Conservation (phyloP, 1,284 basidiomycete genomes). For the Polyporus tsugae region DNA sequence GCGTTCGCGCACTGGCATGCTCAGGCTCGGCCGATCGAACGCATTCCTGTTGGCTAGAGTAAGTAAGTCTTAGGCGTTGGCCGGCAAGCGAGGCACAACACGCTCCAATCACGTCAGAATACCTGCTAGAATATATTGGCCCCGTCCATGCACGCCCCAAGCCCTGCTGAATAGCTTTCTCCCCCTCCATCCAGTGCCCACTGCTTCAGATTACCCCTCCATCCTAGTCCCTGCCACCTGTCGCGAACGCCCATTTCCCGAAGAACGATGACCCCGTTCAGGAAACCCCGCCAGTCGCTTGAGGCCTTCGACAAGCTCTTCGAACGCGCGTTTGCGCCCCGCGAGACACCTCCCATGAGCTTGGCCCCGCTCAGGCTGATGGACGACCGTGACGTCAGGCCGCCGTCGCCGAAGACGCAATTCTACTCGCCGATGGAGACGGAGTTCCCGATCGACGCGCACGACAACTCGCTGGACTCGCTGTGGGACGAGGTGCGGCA, state of each 20-base stretch:
- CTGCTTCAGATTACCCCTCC: not conserved
- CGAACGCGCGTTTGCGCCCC: conserved; percentile 35
- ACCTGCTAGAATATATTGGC: conserved; percentile 23
- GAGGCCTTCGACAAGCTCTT: conserved; percentile 35
- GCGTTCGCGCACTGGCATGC: conserved; percentile 13
- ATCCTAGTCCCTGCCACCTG: not conserved
- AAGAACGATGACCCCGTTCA: conserved; percentile 20
- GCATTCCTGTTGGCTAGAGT: conserved; percentile 8
- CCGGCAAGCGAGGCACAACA: conserved; percentile 23
- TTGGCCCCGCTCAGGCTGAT: conserved; percentile 17
- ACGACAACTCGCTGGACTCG: conserved; percentile 54
- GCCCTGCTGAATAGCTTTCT: conserved; percentile 9
- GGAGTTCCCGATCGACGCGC: conserved; percentile 24
- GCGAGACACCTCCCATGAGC: conserved; percentile 16
- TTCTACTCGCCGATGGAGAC: conserved; percentile 32
- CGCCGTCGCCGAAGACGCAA: conserved; percentile 36
- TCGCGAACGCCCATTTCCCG: conserved; percentile 5
- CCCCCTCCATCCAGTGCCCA: not conserved
- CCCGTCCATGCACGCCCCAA: conserved; percentile 5
- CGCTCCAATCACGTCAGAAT: conserved; percentile 29
- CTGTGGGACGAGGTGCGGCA: conserved; percentile 70
- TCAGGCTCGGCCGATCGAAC: conserved; percentile 18
- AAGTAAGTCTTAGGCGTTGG: conserved; percentile 15
- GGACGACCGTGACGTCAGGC: conserved; percentile 16
- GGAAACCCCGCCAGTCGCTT: conserved; percentile 34